These are phyloP conservation scores for Phytopythium helicoides DNA, from an alignment of 352 stramenopile species.

Conservation along the genomic window DNA sequence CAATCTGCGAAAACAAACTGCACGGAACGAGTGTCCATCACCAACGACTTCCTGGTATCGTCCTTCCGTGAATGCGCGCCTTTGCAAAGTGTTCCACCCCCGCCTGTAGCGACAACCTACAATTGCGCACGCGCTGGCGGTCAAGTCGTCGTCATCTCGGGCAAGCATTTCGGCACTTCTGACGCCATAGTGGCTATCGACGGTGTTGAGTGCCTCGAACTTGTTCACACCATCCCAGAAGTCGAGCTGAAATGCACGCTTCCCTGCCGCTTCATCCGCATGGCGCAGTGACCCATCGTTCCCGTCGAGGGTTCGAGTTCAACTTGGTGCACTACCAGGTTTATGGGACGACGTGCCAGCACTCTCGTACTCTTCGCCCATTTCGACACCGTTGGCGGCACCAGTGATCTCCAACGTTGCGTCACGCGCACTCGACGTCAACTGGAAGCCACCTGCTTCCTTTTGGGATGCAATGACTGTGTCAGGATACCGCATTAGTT, in stretches of 20 bases:
- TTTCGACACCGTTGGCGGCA: slow-evolving; percentile 29
- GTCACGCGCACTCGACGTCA: slow-evolving; percentile 71
- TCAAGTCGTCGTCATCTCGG: slow-evolving; percentile 55
- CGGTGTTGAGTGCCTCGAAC: slow-evolving; percentile 60
- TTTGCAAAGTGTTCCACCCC: slow-evolving; percentile 19
- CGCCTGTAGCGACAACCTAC: slow-evolving; percentile 65
- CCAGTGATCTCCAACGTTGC: slow-evolving; percentile 78
- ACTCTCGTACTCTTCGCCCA: slow-evolving; percentile 63
- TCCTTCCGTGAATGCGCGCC: slow-evolving; percentile 34
- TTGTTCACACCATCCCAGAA: slow-evolving; percentile 52
- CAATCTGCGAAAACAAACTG: slow-evolving; percentile 39
- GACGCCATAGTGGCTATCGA: slow-evolving; percentile 74
- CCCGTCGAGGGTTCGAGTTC: slow-evolving; percentile 59
- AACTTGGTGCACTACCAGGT: slow-evolving; percentile 52
- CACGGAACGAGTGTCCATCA: slow-evolving; percentile 29
- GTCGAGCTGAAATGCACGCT: slow-evolving; percentile 70
- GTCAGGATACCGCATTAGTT: slow-evolving; percentile 80
- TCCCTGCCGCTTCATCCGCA: slow-evolving; percentile 40
- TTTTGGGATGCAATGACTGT: slow-evolving; percentile 76
- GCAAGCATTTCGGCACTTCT: slow-evolving; percentile 69
- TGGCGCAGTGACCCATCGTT: slow-evolving; percentile 33
- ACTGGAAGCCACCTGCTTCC: slow-evolving; percentile 61
- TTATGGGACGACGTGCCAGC: slow-evolving; percentile 57
- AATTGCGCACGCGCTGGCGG: slow-evolving; percentile 62
- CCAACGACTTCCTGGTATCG: slow-evolving; percentile 47